Conservation (phyloP, 257 asterid species). For the Haberlea rhodopensis region DNA sequence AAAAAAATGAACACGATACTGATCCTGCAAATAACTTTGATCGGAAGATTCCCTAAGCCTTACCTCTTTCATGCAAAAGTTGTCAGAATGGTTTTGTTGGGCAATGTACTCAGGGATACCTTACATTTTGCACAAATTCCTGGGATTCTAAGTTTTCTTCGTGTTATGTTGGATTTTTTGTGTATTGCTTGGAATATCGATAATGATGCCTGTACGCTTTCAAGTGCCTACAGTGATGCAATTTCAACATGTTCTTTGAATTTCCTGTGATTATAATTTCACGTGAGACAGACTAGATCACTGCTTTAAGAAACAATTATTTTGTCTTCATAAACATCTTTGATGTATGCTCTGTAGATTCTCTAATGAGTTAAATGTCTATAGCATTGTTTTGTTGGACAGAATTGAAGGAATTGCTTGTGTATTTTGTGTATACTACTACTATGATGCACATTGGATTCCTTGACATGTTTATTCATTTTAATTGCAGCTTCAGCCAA, state of each 20-base stretch:
- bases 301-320: neutral
- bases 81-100: neutral
- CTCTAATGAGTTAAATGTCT: no score
- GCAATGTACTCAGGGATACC: neutral
- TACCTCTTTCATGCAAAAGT: neutral
- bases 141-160: neutral
- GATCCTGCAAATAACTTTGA: neutral
- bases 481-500: slow-evolving; percentile 33
- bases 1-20: no score
- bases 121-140: neutral
- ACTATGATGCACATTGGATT: neutral
- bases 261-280: neutral
- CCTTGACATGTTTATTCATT: slow-evolving; percentile 18
- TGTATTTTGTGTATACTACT: neutral
- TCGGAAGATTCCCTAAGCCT: neutral
- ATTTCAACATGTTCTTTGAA: neutral
- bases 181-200: neutral
- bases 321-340: neutral
- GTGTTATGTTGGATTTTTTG: neutral
- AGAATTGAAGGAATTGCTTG: neutral
- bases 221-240: neutral
- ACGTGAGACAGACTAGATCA: neutral
- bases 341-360: neutral
- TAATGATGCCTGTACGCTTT: neutral
- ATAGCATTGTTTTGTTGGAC: neutral